phyloP scores from a whole-genome alignment of 2,329 filamentous ascomycete species.

The Furcasterigmium furcatum region DNA sequence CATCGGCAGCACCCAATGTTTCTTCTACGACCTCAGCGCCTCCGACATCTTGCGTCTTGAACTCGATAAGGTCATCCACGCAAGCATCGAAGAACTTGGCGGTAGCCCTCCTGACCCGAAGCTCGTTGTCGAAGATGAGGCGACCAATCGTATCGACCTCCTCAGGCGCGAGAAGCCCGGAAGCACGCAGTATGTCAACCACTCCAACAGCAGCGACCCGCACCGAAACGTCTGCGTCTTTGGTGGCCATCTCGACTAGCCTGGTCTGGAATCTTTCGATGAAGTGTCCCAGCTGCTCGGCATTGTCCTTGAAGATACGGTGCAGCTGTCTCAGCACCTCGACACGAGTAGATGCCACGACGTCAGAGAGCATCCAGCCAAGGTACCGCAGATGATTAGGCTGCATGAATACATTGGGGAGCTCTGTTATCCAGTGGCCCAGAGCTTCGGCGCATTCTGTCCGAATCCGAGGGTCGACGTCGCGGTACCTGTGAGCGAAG shows the following conservation, averaged over 20 bases:
- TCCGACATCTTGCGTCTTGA: slow-evolving; percentile 78
- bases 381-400: slow-evolving; percentile 88
- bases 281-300: slow-evolving; percentile 84
- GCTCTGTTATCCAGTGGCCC: slow-evolving; percentile 80
- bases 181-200: slow-evolving; percentile 76
- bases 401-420: slow-evolving; percentile 87
- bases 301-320: slow-evolving; percentile 74
- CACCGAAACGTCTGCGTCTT: slow-evolving; percentile 78
- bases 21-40: slow-evolving; percentile 77
- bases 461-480: slow-evolving; percentile 85
- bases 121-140: slow-evolving; percentile 84
- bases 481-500: slow-evolving; percentile 93
- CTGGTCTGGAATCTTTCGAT: slow-evolving; percentile 87
- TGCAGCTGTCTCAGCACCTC: slow-evolving; percentile 83
- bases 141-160: slow-evolving; percentile 88
- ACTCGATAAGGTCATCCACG: slow-evolving; percentile 76
- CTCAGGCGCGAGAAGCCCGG: slow-evolving; percentile 82
- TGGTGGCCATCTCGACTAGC: slow-evolving; percentile 87
- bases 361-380: slow-evolving; percentile 92
- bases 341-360: slow-evolving; percentile 68
- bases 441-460: slow-evolving; percentile 85
- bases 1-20: slow-evolving; percentile 65
- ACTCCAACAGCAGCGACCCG: slow-evolving; percentile 78
- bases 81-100: slow-evolving; percentile 88
- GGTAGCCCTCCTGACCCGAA: slow-evolving; percentile 81